Evolutionary conservation across 2,329 filamentous ascomycete genomes (phyloP), one percentile per base, ranked within the genome.

Genomic region (Blumeria hordei): DNA sequence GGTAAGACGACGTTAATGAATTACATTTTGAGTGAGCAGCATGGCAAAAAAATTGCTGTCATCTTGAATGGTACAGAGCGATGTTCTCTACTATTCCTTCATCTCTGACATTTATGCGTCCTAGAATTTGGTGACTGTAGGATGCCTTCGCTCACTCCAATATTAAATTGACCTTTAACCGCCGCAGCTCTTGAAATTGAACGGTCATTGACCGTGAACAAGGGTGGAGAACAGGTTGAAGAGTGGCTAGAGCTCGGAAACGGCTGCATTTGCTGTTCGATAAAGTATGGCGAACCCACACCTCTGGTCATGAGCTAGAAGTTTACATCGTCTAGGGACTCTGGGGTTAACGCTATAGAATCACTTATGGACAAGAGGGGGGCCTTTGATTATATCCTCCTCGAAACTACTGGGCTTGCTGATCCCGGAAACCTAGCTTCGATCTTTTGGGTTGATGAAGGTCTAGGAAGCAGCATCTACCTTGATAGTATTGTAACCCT

Each of bases 171-270:
- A 53, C 10, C 14, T 10, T 9, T 21, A 21, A 53, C 11, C 34
- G 18, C 35, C 33, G 16, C 37, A 64, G 86, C 90, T 55, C 75
- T 88, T 62, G 90, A 96, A 64, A 94, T 98, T 60, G 92, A 98
- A 67, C 95, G 94, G 66, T 88, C 88, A 45, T 74, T 98, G 58
- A 96, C 90, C 0, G 81, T 98, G 61, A 94, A 83, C 66, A 81
- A 88, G 65, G 83, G 82, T 57, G 84, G 80, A 41, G 78, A 90
- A 64, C 77, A 87, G 64, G 85, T 90, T 6, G 83, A 92, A 65
- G 88, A 94, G 71, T 98, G 93, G 85, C 78, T 98, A 33, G 88
- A 95, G 58, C 80, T 98, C 54, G 88, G 86, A 54, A 98, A 98
- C 62, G 92, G 92, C 59, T 98, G 92, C 67, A 88, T 98, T 60